Evolutionary conservation across 257 asterid species (phyloP), one percentile per base, ranked within the genome.

Genomic region (Marsdenia floribunda): DNA sequence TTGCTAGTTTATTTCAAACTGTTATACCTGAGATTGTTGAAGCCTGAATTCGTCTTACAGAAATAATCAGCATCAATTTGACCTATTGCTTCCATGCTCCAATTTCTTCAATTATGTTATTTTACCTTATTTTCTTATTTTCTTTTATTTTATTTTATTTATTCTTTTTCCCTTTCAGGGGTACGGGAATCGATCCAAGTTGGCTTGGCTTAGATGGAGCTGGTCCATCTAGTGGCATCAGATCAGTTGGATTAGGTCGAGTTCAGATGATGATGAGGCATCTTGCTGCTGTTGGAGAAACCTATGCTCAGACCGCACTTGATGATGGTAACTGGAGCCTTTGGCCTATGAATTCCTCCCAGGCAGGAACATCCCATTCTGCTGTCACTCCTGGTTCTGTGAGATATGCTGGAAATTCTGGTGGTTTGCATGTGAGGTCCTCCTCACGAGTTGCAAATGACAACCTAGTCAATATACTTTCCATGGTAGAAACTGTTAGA

Each of bases 211-310:
- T 87, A 77, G 97, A 91, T 50, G 94, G 91, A 70, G 92, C 94
- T 37, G 91, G 97, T 64, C 88, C 91, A 1, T 88, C 96, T 63
- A 83, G 69, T n/a, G 73, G 84, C 52, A 67, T 18, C 52, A 80
- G 85, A 53, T 73, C 85, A 19, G 86, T 71, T 6, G 92, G 97
- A 76, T 77, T 91, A 61, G 88, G 92, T 59, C 86, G 91, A 64
- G 91, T 91, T 78, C 97, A 91, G 86, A 88, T 86, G 96, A 90
- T 91, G 87, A 90, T 91, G 97, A 86, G 97, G 79, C 97, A 91
- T 68, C 89, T 91, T 67, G 96, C 97, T 49, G 94, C 97, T 68
- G 97, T 90, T 50, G 97, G 97, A 76, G 97, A 91, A 78, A 91
- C 93, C 22, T 89, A 89, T 71, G 90, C 94, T 49, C 93, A 90